phyloP scores from a whole-genome alignment of 208 protist species.

The Crithidia acanthocephali region DNA sequence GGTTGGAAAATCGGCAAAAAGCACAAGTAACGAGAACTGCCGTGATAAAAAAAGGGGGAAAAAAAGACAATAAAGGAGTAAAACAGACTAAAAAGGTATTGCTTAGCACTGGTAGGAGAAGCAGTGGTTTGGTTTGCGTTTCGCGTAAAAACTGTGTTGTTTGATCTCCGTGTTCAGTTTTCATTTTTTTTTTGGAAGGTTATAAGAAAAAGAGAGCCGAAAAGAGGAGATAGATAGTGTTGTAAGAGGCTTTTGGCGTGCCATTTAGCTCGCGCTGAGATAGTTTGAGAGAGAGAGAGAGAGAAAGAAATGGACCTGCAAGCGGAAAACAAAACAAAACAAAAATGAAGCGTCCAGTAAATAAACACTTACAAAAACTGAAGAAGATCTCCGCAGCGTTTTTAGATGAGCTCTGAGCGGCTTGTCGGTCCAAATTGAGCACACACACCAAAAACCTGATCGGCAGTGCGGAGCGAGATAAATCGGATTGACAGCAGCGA shows the following conservation, averaged over 20 bases:
- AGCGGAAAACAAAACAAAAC: conserved; percentile 1
- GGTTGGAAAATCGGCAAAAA: neutral
- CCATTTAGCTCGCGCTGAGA: neutral
- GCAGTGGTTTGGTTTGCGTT: neutral
- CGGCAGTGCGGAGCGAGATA: neutral
- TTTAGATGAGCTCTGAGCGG: neutral
- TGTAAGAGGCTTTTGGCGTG: neutral
- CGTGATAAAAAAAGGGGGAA: conserved; percentile 6
- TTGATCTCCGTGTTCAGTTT: neutral
- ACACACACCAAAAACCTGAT: conserved; percentile 7
- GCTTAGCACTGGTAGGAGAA: neutral
- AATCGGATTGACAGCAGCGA: neutral
- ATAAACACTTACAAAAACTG: conserved; percentile 11
- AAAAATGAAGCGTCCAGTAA: neutral
- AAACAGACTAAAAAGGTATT: neutral
- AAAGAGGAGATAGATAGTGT: conserved; percentile 13
- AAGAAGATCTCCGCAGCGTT: neutral
- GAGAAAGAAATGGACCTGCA: neutral
- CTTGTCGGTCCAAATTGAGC: conserved; percentile 7
- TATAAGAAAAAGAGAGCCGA: neutral
- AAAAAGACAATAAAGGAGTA: neutral
- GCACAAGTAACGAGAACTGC: neutral
- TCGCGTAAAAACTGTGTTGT: neutral
- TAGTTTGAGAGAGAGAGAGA: too few relatives aligned
- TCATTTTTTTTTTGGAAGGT: neutral